phyloP scores from a whole-genome alignment of 257 asterid species.

The Marsdenia floribunda region DNA sequence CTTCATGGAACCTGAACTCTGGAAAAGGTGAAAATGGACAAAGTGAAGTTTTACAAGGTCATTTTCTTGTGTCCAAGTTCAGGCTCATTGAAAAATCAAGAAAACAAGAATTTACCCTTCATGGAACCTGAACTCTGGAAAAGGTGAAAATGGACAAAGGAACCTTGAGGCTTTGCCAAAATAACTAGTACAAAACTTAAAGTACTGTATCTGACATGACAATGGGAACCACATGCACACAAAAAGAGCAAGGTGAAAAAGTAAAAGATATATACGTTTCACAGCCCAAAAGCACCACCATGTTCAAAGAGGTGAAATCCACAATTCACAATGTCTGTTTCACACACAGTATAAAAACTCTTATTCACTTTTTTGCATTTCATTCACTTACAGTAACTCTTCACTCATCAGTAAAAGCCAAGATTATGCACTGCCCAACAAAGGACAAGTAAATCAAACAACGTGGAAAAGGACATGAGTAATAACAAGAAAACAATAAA shows the following conservation, averaged over 20 bases:
- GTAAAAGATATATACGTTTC: conserved; percentile 22
- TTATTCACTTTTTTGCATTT: conserved; percentile 20
- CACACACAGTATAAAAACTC: conserved; percentile 20
- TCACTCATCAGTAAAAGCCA: conserved; percentile 22
- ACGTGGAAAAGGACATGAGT: conserved; percentile 23
- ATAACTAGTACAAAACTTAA: not conserved
- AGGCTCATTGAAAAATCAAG: not conserved
- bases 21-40: conserved; percentile 15
- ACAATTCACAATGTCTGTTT: conserved; percentile 35
- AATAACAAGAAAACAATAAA: conserved; percentile 26
- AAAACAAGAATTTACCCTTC: not conserved
- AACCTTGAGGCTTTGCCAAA: conserved; percentile 10
- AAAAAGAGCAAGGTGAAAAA: conserved; percentile 31
- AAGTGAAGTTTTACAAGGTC: conserved; percentile 2
- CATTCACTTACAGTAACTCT: conserved; percentile 6
- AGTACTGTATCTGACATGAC: conserved; percentile 24
- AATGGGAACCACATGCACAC: conserved; percentile 29
- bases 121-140: conserved; percentile 9
- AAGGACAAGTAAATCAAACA: conserved; percentile 29
- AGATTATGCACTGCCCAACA: conserved; percentile 34
- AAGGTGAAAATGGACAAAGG: not conserved
- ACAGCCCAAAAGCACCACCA: conserved; percentile 30
- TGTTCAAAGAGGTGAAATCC: conserved; percentile 23
- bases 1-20: conserved; percentile 2
- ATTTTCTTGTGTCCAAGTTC: not conserved